These are phyloP conservation scores for Coffea eugenioides DNA, from an alignment of 257 asterid species.

Conservation along the genomic window DNA sequence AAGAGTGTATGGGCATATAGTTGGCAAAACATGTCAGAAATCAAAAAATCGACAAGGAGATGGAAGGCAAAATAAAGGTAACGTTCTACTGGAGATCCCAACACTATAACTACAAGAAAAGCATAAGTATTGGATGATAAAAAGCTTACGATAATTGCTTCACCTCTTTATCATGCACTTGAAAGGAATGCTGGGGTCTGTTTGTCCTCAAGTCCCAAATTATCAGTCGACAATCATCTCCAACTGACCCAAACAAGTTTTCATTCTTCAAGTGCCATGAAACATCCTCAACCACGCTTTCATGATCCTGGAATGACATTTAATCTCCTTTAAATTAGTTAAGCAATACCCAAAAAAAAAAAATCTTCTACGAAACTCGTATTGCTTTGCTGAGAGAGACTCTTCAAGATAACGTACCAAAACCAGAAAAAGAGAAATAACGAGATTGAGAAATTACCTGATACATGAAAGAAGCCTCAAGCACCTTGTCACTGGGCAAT, in stretches of 20 bases:
- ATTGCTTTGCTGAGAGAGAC: neutral
- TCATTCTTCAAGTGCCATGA: slow-evolving; percentile 86
- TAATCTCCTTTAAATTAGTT: neutral
- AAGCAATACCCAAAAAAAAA: neutral
- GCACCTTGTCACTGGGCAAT: slow-evolving; percentile 57
- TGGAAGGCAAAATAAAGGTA: neutral
- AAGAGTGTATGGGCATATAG: neutral
- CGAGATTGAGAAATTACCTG: slow-evolving; percentile 41
- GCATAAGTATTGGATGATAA: neutral
- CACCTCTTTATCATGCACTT: slow-evolving; percentile 85
- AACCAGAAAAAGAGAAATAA: neutral
- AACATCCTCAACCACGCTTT: slow-evolving; percentile 80
- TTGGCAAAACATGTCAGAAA: neutral
- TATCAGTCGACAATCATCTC: slow-evolving; percentile 88
- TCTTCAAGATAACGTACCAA: neutral
- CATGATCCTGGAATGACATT: slow-evolving; percentile 58
- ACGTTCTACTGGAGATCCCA: neutral
- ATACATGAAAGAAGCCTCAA: slow-evolving; percentile 53
- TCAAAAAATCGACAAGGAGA: neutral
- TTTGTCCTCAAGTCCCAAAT: slow-evolving; percentile 92
- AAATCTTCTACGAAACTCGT: neutral
- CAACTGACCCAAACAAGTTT: slow-evolving; percentile 85
- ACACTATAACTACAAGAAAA: neutral
- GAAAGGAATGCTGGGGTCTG: slow-evolving; percentile 65
- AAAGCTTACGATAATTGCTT: neutral